Evolutionary conservation across 306 rosid genomes (phyloP).

Genomic region (Clitoria ternatea): DNA sequence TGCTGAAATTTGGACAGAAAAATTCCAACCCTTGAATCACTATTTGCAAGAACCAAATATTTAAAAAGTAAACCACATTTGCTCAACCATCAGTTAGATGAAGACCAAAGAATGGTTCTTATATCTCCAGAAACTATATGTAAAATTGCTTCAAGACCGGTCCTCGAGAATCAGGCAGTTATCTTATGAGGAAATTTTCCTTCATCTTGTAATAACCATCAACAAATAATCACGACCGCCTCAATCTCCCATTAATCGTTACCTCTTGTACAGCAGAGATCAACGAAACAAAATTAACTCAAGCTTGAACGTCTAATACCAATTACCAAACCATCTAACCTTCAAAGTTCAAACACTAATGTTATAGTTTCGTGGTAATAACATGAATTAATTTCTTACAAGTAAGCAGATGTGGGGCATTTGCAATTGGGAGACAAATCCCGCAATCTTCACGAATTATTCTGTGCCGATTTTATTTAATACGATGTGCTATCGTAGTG

Average conservation of each 20-base stretch:
- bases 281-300: not conserved
- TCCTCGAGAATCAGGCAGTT: not conserved
- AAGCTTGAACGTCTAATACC: not conserved
- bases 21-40: not conserved
- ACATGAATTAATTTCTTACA: not conserved
- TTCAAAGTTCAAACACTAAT: not conserved
- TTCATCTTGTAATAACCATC: not conserved
- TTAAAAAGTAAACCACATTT: not conserved
- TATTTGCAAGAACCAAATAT: not conserved
- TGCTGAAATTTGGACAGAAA: not conserved
- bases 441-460: not conserved
- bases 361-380: not conserved
- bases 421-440: not conserved
- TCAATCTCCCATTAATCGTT: not conserved
- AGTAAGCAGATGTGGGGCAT: not conserved
- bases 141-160: not conserved
- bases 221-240: not conserved
- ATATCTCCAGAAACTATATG: not conserved
- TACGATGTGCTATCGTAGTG: not conserved
- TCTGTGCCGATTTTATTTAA: not conserved
- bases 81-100: not conserved
- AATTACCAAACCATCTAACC: constrained; percentile 1
- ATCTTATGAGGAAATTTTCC: not conserved
- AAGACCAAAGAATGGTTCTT: not conserved
- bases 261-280: not conserved